Evolutionary conservation across 192 early-diverging fungal genomes (phyloP), one percentile per base, ranked within the genome.

Genomic region (Entophlyctis helioformis): DNA sequence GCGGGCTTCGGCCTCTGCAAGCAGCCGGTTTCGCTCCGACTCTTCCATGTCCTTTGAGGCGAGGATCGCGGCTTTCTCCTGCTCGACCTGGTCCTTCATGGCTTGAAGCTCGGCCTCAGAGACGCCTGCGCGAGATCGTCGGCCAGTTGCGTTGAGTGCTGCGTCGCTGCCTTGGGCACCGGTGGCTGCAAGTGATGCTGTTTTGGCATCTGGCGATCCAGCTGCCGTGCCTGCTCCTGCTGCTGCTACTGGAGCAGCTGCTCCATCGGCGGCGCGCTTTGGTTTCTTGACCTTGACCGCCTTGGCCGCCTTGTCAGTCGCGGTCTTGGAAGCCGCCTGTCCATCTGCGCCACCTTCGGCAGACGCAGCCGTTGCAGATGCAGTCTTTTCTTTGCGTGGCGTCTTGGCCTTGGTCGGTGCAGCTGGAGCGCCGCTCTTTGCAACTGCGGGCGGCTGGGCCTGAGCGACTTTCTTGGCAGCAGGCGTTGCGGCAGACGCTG

Each of bases 11-110:
- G 69, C 57, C 35, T 76, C 73, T 24, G 52, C 61, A 13, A 76
- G 29, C 29, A 72, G 46, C 26, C 62, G 46, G 29, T 72, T 58
- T 32, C 60, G 67, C 38, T 75, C 64, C 1, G 69, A 65, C 41
- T 80, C 73, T 52, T 68, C 69, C 48, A 79, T 63, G 46, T 73
- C 68, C 36, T 64, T 79, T 26, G 48, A 59, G 16, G 54, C 68
- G 28, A 79, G 50, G 34, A 79, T 66, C 27, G 59, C 44, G 25
- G 48, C 53, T 53, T 79, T 79, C 51, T 79, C 76, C 4, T 50
- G 41, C 43, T 72, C 67, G 10, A 79, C 72, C 42, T 58, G 53
- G 21, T 22, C 45, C 25, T 54, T 22, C 16, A 54, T 45, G 20
- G n/a, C 32, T 24, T 40, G 40, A n/a, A 29, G 49, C 43, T 54